Percentiles rank a stretch among this genome's conserved stretches.
These are phyloP conservation scores for Phytophthora sp. DNA, from an alignment of 352 stramenopile species.

Conservation along the genomic window DNA sequence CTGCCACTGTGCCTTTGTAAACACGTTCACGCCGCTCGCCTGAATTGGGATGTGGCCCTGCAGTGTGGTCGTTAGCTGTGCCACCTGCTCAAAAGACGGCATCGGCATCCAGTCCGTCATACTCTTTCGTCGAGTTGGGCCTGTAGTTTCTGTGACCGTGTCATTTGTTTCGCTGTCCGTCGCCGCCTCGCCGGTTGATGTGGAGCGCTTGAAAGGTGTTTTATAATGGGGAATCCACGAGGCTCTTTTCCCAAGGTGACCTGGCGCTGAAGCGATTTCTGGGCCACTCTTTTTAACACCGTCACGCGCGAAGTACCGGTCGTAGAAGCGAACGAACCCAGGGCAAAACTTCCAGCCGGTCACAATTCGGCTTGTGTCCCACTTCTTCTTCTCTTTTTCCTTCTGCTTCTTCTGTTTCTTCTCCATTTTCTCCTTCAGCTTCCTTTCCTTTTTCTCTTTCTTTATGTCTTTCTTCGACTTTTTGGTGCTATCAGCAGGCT, in stretches of 20 bases:
- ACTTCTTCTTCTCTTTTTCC: constrained; percentile 39
- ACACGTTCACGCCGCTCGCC: constrained; percentile 52
- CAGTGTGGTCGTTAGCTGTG: constrained; percentile 36
- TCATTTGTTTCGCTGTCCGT: constrained; percentile 27
- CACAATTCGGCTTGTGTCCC: constrained; percentile 41
- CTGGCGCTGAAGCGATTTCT: constrained; percentile 23
- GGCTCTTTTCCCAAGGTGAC: constrained; percentile 18
- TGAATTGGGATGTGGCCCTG: constrained; percentile 35
- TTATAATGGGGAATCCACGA: constrained; percentile 30
- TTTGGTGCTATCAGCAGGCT: constrained; percentile 7
- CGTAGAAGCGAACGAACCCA: constrained; percentile 72
- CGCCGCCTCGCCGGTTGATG: constrained; percentile 34
- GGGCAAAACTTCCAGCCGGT: constrained; percentile 63
- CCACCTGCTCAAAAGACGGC: constrained; percentile 41
- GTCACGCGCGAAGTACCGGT: constrained; percentile 56
- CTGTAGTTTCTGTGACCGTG: constrained; percentile 22
- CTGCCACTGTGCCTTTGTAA: constrained; percentile 77
- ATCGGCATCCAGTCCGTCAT: constrained; percentile 48
- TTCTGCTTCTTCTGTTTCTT: constrained; percentile 43
- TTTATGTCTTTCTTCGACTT: constrained; percentile 33
- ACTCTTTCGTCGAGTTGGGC: constrained; percentile 41
- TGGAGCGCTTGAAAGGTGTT: constrained; percentile 36
- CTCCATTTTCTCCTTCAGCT: constrained; percentile 29
- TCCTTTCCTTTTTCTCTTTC: constrained; percentile 30
- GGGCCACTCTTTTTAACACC: constrained; percentile 21